A percentile compares a stretch with the other conserved stretches of the same genome.
phyloP scores from a whole-genome alignment of 2,329 filamentous ascomycete genomes.

The Bertia moriformis region DNA sequence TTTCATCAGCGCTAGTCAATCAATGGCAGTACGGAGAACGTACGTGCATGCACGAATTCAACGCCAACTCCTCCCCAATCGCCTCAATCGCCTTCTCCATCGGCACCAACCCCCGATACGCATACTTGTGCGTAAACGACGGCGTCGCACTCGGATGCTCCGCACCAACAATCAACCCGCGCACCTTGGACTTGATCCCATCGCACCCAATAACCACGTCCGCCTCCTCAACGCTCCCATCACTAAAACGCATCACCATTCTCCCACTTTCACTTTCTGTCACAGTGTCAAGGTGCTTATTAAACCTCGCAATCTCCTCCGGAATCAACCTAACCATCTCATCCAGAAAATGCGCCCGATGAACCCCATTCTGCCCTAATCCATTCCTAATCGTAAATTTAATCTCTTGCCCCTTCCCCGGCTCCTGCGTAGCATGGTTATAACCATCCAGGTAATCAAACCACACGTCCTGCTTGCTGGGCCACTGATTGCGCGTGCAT shows the following conservation, averaged over 20 bases:
- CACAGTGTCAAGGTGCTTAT: conserved; percentile 18
- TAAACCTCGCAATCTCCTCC: conserved; percentile 19
- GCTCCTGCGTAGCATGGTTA: background rate
- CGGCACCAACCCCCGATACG: conserved; percentile 31
- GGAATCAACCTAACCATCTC: conserved; percentile 31
- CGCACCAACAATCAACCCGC: conserved; percentile 24
- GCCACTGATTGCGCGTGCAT: conserved; percentile 4
- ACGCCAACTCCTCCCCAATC: conserved; percentile 26
- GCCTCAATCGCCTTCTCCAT: conserved; percentile 27
- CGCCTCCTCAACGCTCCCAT: conserved; percentile 22
- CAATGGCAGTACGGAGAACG: background rate
- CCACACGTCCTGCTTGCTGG: conserved; percentile 2
- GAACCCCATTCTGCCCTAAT: conserved; percentile 13
- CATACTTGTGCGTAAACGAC: conserved; percentile 33
- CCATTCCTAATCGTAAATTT: background rate
- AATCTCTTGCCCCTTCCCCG: background rate
- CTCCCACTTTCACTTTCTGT: conserved; percentile 9
- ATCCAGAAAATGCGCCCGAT: conserved; percentile 31
- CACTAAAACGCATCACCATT: conserved; percentile 22
- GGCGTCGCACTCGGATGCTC: conserved; percentile 24
- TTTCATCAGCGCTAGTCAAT: background rate
- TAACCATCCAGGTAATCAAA: conserved; percentile 5
- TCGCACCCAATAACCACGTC: conserved; percentile 29
- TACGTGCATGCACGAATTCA: conserved; percentile 15
- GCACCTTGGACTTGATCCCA: conserved; percentile 30